These are phyloP conservation scores for Pseudogymnoascus sp. DNA, from an alignment of 2,329 filamentous ascomycete species.

Conservation along the genomic window DNA sequence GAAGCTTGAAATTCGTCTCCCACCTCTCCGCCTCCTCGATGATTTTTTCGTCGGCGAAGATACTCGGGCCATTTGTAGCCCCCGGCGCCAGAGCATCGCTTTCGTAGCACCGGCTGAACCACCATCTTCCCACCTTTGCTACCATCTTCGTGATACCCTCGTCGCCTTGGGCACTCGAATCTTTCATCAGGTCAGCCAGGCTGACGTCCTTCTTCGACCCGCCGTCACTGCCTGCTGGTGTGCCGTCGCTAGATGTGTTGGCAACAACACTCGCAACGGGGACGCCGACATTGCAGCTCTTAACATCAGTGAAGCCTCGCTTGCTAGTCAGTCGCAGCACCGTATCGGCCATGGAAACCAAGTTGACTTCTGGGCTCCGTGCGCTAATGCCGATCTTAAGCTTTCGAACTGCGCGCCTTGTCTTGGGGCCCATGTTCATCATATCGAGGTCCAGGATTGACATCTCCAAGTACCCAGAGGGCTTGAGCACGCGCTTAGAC, in stretches of 20 bases:
- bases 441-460: conserved; percentile 72
- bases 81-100: conserved; percentile 45
- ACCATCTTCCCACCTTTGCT: conserved; percentile 85
- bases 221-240: conserved; percentile 19
- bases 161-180: conserved; percentile 62
- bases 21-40: conserved; percentile 79
- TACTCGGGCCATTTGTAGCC: conserved; percentile 45
- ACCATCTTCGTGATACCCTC: conserved; percentile 89
- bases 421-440: conserved; percentile 70
- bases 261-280: conserved; percentile 55
- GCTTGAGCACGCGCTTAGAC: conserved; percentile 67
- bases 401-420: conserved; percentile 58
- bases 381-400: conserved; percentile 64
- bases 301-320: conserved; percentile 63
- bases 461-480: conserved; percentile 71
- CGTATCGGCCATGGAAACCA: conserved; percentile 52
- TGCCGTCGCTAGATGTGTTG: conserved; percentile 22
- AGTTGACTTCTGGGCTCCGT: conserved; percentile 49
- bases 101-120: conserved; percentile 93
- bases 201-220: conserved; percentile 35
- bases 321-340: conserved; percentile 60
- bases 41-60: conserved; percentile 71
- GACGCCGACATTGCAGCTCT: conserved; percentile 69
- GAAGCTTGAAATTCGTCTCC: conserved; percentile 78
- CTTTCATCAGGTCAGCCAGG: conserved; percentile 65